Percentiles rank a stretch among this genome's conserved stretches.
These are phyloP conservation scores for Diplodia scrobiculata DNA, from an alignment of 2,329 filamentous ascomycete genomes.

Conservation along the genomic window DNA sequence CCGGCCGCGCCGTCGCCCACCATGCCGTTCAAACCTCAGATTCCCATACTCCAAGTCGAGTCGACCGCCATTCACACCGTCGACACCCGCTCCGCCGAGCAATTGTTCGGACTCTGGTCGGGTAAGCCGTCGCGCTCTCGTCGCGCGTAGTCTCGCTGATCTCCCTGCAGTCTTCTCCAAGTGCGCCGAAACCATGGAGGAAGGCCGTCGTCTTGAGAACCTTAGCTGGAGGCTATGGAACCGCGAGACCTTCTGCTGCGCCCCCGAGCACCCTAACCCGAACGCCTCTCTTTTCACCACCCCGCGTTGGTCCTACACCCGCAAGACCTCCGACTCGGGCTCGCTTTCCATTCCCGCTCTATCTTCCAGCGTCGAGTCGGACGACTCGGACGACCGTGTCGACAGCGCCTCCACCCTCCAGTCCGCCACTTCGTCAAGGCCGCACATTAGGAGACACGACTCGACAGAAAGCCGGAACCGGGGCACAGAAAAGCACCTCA, in stretches of 20 bases:
- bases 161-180: slow-evolving; percentile 76
- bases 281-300: slow-evolving; percentile 32
- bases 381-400: slow-evolving; percentile 44
- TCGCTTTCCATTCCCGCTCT: slow-evolving; percentile 47
- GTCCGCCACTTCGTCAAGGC: slow-evolving; percentile 58
- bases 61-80: slow-evolving; percentile 90
- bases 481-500: slow-evolving; percentile 81
- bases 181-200: slow-evolving; percentile 89
- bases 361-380: slow-evolving; percentile 52
- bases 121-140: slow-evolving; percentile 59
- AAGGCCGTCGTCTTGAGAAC: slow-evolving; percentile 90
- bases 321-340: slow-evolving; percentile 31
- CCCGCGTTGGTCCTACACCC: slow-evolving; percentile 40
- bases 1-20: slow-evolving; percentile 32
- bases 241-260: slow-evolving; percentile 86
- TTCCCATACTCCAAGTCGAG: slow-evolving; percentile 88
- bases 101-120: slow-evolving; percentile 95
- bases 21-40: slow-evolving; percentile 84
- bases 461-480: slow-evolving; percentile 70
- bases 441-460: slow-evolving; percentile 70
- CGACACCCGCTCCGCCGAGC: slow-evolving; percentile 88
- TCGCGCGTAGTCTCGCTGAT: slow-evolving; percentile 31
- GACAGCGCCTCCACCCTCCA: slow-evolving; percentile 52
- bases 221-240: slow-evolving; percentile 96
- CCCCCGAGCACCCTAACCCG: slow-evolving; percentile 54